Base-by-base conservation (phyloP, 108 stramenopile species). In the Nitzschia sp. region DNA sequence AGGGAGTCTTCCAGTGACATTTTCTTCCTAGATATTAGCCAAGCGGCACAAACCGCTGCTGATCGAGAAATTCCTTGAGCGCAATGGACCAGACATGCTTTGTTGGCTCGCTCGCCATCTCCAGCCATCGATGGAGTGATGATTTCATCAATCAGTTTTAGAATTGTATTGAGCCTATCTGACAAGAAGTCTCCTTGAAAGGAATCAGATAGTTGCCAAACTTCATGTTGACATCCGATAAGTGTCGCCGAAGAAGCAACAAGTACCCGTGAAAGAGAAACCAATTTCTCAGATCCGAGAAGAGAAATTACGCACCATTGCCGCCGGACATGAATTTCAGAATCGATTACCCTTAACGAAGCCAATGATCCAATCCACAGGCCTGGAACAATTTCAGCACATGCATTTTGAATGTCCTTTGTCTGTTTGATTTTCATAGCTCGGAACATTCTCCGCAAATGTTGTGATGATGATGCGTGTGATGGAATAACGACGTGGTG, bases 31-130 rank as follows among this genome's bases (percentile, higher is more conserved):
- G 75, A 69, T 0, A 81, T 23, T 9, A 81, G 55, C 75, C 75
- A 81, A 26, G 80, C 80, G 25, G 75, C 76, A 27, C 71, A 76
- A 17, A 73, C 63, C 17, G 80, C 65, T 15, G 57, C 71, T 0
- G 80, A 81, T 35, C 80, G 63, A 1, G 75, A 76, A 6, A 81
- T 35, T 26, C 80, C 80, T 28, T 27, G 36, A n/a, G 80, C 80
- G 52, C 80, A 81, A 58, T 81, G 80, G n/a, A 81, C 80, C 38
- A 81, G 45, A 63, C 70, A 71, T 45, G 56, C 29, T 19, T 23
- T 54, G 47, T 47, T 53, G 1, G 56, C 45, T 23, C 45, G 6
- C 29, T 41, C 36, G 3, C 22, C 22, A 27, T 45, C 23, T 47
- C 35, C 56, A 28, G 29, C 22, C 1, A 21, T n/a, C 41, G 38